A percentile compares a stretch with the other conserved stretches of the same genome.
Evolutionary conservation across 345 rosid genomes (phyloP).

Genomic region (Dimocarpus longan): DNA sequence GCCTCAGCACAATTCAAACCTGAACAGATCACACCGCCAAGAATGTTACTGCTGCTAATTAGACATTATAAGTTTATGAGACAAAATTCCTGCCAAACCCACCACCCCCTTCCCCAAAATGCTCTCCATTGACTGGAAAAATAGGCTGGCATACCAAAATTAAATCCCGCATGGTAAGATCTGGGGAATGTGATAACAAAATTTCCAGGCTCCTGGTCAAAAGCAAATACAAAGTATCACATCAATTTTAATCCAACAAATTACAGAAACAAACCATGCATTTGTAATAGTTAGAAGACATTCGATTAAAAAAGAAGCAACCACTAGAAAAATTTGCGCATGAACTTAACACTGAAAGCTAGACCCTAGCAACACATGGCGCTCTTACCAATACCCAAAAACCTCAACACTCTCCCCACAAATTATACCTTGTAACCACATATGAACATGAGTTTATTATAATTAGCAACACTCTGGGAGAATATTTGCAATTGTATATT

Average conservation of each 20-base stretch:
- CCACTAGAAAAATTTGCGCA: background rate
- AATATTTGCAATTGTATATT: background rate
- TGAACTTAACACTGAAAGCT: background rate
- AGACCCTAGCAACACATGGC: background rate
- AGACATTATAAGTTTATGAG: background rate
- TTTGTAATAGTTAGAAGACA: conserved; percentile 7
- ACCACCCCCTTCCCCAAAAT: conserved; percentile 1
- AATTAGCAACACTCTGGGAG: background rate
- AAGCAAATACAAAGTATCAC: conserved; percentile 24
- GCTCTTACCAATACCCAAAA: background rate
- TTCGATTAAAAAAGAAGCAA: background rate
- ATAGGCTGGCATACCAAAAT: conserved; percentile 67
- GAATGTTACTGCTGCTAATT: conserved; percentile 6
- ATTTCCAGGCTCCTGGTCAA: conserved; percentile 88
- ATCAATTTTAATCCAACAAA: background rate
- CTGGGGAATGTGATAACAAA: conserved; percentile 97
- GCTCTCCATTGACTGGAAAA: conserved; percentile 15
- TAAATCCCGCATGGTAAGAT: conserved; percentile 94
- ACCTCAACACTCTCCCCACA: background rate
- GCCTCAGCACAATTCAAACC: conserved; percentile 99
- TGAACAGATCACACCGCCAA: conserved; percentile 34
- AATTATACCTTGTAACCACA: conserved; percentile 10
- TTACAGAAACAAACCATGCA: background rate
- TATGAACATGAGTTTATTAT: conserved; percentile 8
- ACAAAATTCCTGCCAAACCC: conserved; percentile 6